Evolutionary conservation across 2,329 filamentous ascomycete genomes (phyloP), one percentile per base, ranked within the genome.

Genomic region (Fusarium buharicum): DNA sequence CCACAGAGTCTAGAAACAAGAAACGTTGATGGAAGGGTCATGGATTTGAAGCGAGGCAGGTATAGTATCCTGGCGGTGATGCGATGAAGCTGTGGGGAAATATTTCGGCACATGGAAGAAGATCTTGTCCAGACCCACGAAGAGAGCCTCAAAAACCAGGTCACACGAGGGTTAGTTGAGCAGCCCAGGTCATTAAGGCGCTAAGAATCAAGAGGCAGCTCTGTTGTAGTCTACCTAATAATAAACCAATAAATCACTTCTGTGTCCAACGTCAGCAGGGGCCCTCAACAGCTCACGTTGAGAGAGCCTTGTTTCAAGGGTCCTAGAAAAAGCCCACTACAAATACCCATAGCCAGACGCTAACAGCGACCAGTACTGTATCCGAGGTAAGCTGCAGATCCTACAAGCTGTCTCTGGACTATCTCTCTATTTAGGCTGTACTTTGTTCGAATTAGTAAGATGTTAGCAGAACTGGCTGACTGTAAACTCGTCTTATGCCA

Each of bases 381-480:
- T 34, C 27, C 22, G 36, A 36, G 48, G n/a, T n/a, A n/a, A n/a
- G n/a, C n/a, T n/a, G n/a, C n/a, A n/a, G n/a, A n/a, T n/a, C n/a
- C n/a, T n/a, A n/a, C n/a, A n/a, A n/a, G n/a, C n/a, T n/a, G 37
- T 40, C 37, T 20, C 17, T 36, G 22, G 17, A 28, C 34, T 14
- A 24, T 22, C 30, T 27, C 30, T 20, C 43, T 38, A 27, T 40
- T 31, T 47, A 48, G 59, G 53, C 31, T 27, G 27, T 49, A 48
- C 33, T 30, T 43, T 30, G 22, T 10, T 18, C 16, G 31, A 51
- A 61, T 56, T 64, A 64, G 61, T 56, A 50, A 65, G 37, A 62
- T 41, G 16, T 13, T 14, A 47, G 50, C 36, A 24, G 17, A 8
- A 17, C 17, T 20, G 17, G 24, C 56, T 49, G 41, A 59, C 55